A percentile compares a stretch with the other conserved stretches of the same genome.
Conservation (phyloP, 768 basidiomycete genomes). For the Macrolepiota dolichaula region DNA sequence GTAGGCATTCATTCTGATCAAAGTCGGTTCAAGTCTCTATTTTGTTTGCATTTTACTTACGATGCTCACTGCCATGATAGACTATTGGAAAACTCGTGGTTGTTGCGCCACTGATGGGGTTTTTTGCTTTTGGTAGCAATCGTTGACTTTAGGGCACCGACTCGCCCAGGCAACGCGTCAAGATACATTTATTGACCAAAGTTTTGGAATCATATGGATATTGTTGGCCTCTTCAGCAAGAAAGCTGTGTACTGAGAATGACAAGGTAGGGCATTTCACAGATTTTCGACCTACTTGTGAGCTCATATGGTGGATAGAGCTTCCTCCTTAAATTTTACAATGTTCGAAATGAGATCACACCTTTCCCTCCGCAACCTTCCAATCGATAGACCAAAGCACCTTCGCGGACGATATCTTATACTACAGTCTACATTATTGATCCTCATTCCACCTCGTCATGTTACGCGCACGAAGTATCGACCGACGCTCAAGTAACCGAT, state of each 20-base stretch:
- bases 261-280: constrained; percentile 22
- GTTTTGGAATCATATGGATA: constrained; percentile 31
- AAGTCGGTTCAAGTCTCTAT: constrained; percentile 30
- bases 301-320: constrained; percentile 19
- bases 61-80: constrained; percentile 27
- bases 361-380: constrained; percentile 8
- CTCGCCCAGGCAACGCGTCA: constrained; percentile 14
- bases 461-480: not conserved
- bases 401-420: constrained; percentile 35
- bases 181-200: constrained; percentile 13
- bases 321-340: constrained; percentile 72
- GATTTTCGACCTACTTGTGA: not conserved
- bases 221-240: constrained; percentile 25
- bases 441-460: constrained; percentile 13
- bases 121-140: constrained; percentile 47
- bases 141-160: constrained; percentile 13
- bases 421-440: constrained; percentile 8
- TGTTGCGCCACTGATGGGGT: constrained; percentile 47
- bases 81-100: constrained; percentile 53
- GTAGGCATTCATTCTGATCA: too few relatives aligned
- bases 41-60: constrained; percentile 12
- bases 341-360: constrained; percentile 46
- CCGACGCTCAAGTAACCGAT: not conserved
- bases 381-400: constrained; percentile 9
- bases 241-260: constrained; percentile 17